Conservation (phyloP, 495 filamentous ascomycete genomes). For the Aspergillus indologenus region DNA sequence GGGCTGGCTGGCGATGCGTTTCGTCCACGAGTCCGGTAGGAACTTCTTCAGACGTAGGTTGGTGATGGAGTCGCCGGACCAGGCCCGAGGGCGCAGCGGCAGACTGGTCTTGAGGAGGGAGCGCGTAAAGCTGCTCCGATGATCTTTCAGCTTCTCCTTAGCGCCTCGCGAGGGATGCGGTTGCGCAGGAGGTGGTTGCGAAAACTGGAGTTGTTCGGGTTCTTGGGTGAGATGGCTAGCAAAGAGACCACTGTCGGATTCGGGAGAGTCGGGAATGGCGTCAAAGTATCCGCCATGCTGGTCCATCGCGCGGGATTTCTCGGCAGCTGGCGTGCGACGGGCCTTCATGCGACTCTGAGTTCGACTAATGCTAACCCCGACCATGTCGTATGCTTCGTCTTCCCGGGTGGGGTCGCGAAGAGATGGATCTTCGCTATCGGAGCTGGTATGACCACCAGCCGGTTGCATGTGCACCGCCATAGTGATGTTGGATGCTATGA, state of each 20-base stretch:
- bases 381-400: constrained; percentile 57
- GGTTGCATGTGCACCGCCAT: constrained; percentile 1
- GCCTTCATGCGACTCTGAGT: constrained; percentile 69
- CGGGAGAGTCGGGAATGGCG: constrained; percentile 24
- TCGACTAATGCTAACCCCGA: constrained; percentile 74
- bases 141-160: constrained; percentile 11
- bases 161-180: background rate
- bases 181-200: background rate
- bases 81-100: constrained; percentile 39
- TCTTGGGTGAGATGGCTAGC: constrained; percentile 34
- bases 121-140: constrained; percentile 39
- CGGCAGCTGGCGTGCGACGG: constrained; percentile 67
- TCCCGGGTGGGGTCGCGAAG: constrained; percentile 27
- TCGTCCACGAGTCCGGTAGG: constrained; percentile 44
- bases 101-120: constrained; percentile 39
- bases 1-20: constrained; percentile 41
- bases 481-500: background rate
- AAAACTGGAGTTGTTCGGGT: constrained; percentile 31
- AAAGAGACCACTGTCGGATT: constrained; percentile 31
- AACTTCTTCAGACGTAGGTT: constrained; percentile 34
- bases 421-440: constrained; percentile 37
- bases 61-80: constrained; percentile 34
- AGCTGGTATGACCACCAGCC: constrained; percentile 26
- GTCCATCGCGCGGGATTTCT: constrained; percentile 70
- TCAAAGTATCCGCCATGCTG: constrained; percentile 54